phyloP scores from a whole-genome alignment of 768 basidiomycete species.

The Suillus alpinus region DNA sequence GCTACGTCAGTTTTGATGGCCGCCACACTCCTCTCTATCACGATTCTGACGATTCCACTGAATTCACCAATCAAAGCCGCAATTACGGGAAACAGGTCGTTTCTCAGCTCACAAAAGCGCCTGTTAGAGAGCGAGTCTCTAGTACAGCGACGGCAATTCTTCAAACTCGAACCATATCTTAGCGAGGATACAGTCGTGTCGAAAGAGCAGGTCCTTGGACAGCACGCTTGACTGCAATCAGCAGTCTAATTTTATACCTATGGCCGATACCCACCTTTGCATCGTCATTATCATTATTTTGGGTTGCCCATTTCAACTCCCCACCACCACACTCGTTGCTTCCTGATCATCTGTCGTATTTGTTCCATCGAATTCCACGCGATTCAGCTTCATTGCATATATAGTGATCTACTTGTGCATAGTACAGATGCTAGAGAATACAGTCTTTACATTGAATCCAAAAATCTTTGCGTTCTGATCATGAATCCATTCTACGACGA shows the following conservation, averaged over 20 bases:
- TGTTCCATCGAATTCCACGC: constrained; percentile 18
- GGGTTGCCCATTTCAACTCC: constrained; percentile 17
- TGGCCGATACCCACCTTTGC: constrained; percentile 26
- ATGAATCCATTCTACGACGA: constrained; percentile 64
- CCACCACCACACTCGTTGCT: constrained; percentile 17
- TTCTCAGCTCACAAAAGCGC: constrained; percentile 33
- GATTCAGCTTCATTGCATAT: constrained; percentile 27
- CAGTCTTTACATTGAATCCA: constrained; percentile 14
- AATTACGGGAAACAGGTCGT: constrained; percentile 27
- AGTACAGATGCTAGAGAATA: constrained; percentile 26
- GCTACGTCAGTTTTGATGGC: constrained; percentile 49
- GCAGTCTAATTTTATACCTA: constrained; percentile 15
- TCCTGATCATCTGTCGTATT: constrained; percentile 20
- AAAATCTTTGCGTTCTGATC: constrained; percentile 11
- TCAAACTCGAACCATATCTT: constrained; percentile 34
- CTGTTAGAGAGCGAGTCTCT: constrained; percentile 51
- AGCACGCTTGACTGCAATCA: constrained; percentile 17
- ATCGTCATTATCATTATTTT: constrained; percentile 17
- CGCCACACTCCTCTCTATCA: constrained; percentile 20
- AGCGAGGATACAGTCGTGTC: constrained; percentile 38
- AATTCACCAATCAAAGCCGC: constrained; percentile 29
- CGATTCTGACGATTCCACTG: constrained; percentile 30
- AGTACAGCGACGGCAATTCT: constrained; percentile 53
- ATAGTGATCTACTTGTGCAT: constrained; percentile 17
- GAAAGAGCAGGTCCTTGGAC: constrained; percentile 21